These are phyloP conservation scores for Tricholoma flavovirens DNA, from an alignment of 768 basidiomycete genomes.

Conservation along the genomic window DNA sequence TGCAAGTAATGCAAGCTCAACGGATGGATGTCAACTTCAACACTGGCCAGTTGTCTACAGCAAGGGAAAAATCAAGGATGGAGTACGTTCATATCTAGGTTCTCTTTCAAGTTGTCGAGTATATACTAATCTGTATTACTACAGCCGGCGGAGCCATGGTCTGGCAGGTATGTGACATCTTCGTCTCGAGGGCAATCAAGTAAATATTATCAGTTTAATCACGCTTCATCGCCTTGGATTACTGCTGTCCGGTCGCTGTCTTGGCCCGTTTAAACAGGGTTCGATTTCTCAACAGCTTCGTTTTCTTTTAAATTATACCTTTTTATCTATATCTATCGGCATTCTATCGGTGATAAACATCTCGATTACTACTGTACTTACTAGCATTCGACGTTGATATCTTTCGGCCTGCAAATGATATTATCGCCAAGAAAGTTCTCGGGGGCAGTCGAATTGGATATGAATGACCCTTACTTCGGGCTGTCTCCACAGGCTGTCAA, in stretches of 20 bases:
- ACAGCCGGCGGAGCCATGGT: constrained; percentile 33
- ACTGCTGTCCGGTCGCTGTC: constrained; percentile 24
- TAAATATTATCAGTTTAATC: constrained; percentile 20
- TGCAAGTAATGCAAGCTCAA: constrained; percentile 46
- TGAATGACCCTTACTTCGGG: no score
- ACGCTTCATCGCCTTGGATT: constrained; percentile 30
- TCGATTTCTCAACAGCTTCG: no score
- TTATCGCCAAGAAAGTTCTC: no score
- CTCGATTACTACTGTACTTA: no score
- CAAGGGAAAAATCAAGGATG: constrained; percentile 61
- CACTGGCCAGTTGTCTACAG: constrained; percentile 53
- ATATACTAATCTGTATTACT: no score
- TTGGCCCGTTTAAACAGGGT: constrained; percentile 24
- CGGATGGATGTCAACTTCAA: constrained; percentile 55
- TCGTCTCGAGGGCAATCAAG: not conserved
- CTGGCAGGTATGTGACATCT: constrained; percentile 27
- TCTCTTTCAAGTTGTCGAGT: not conserved
- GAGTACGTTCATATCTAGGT: constrained; percentile 40
- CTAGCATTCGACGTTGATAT: no score
- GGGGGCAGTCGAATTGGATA: no score
- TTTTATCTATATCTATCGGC: no score
- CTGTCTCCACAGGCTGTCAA: no score
- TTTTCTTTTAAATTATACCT: no score
- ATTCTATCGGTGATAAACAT: no score
- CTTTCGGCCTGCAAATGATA: no score